Evolutionary conservation across 768 basidiomycete genomes (phyloP), one percentile per base, ranked within the genome.

Genomic region (Pholiota microspora): DNA sequence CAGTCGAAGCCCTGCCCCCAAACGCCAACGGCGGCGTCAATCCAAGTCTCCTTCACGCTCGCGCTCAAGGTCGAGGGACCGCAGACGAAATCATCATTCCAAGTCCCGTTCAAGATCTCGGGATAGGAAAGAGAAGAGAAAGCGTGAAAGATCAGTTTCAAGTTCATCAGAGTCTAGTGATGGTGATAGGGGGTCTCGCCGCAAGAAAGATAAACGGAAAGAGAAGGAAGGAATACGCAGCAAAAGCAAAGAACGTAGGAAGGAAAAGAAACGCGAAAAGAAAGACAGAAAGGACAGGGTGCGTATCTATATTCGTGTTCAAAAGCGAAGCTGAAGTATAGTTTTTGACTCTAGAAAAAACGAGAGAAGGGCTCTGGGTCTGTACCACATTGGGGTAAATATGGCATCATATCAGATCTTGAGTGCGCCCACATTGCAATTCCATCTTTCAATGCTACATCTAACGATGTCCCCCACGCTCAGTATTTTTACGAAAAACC

Each of bases 311-410:
- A 45, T 35, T 49, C 29, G 12, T 55, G 16, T 44, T 29, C 49
- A 32, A 7, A 29, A 36, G 3, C 29, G 38, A 25, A 48, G 49
- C 58, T 49, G 23, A 29, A 34, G 29, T 44, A 38, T 38, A 29
- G 36, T 40, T 27, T 9, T 23, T 46, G 10, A 10, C 24, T 6
- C 12, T 44, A 51, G 46, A 59, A 82, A 74, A 75, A 86, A 73
- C 85, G 85, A 69, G 82, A 83, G 59, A 77, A 76, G 8, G 74
- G 73, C 18, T 42, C 40, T 16, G 79, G 73, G 28, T 71, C 73
- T 24, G 80, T 81, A 8, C 75, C 83, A 15, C 86, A 92, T 59
- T 97, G 93, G 93, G 94, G 94, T 13, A 93, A 91, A 69, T 88
- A 89, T 69, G 94, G 94, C 2, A 80, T 91, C 51, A 93, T 97